Evolutionary conservation across 371 early-diverging fungal species (phyloP).

Genomic region (Smittium culicis): DNA sequence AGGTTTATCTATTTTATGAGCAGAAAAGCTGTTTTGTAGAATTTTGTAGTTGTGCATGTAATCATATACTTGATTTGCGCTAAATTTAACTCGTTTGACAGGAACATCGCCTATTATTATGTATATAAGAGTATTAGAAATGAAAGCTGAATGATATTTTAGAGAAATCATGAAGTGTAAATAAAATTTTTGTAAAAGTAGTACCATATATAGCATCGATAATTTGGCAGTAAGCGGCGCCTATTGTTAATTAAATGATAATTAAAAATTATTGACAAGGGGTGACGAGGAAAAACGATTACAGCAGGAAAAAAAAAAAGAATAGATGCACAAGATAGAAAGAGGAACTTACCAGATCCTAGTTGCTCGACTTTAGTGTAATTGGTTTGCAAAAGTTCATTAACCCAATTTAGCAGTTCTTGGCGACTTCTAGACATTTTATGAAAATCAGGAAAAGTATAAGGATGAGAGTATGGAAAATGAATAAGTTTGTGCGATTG

Average conservation of each 20-base stretch:
- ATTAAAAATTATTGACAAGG: conserved; percentile 84
- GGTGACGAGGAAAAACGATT: conserved; percentile 38
- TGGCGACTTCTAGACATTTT: conserved; percentile 68
- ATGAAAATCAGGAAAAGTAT: too few relatives aligned
- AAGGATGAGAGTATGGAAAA: too few relatives aligned
- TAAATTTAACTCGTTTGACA: conserved; percentile 73
- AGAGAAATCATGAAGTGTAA: too few relatives aligned
- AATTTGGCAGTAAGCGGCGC: conserved; percentile 81
- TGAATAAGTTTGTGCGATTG: too few relatives aligned
- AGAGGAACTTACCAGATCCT: conserved; percentile 57
- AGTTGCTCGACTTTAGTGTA: conserved; percentile 88
- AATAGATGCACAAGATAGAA: background rate
- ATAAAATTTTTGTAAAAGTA: too few relatives aligned
- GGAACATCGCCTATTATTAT: conserved; percentile 53
- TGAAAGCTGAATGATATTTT: too few relatives aligned
- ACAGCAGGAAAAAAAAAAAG: background rate
- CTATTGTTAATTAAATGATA: conserved; percentile 54
- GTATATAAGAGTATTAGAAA: too few relatives aligned
- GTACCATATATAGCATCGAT: conserved; percentile 72
- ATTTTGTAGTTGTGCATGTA: conserved; percentile 83
- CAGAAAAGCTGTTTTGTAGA: conserved; percentile 64
- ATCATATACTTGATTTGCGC: conserved; percentile 83
- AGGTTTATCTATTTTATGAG: conserved; percentile 54
- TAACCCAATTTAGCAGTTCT: conserved; percentile 83
- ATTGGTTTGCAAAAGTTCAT: conserved; percentile 69